Percentiles rank a stretch among this genome's conserved stretches.
Conservation (phyloP, 2,329 filamentous ascomycete species). For the Monilinia vaccinii-corymbosi region DNA sequence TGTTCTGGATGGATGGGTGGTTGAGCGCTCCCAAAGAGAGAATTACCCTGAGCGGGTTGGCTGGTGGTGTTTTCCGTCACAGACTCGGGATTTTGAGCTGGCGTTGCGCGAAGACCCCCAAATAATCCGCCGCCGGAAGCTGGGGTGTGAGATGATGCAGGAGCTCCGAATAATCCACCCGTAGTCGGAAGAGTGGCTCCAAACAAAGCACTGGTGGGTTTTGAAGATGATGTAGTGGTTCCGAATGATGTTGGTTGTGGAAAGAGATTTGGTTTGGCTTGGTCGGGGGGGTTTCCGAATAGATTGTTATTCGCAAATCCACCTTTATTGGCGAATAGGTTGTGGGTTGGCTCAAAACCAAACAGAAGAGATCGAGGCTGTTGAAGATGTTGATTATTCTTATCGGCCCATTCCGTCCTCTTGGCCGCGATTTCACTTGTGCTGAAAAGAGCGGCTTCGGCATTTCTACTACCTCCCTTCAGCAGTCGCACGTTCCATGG, state of each 20-base stretch:
- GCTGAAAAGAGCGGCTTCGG: constrained; percentile 21
- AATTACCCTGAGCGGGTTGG: background rate
- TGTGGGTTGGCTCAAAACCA: background rate
- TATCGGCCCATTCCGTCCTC: constrained; percentile 23
- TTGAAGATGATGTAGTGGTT: background rate
- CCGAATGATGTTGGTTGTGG: background rate
- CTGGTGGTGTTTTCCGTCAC: background rate
- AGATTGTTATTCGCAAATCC: background rate
- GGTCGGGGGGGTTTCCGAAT: background rate
- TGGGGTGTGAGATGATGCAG: background rate
- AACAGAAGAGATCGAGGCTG: constrained; percentile 6
- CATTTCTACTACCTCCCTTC: constrained; percentile 19
- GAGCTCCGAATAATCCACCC: background rate
- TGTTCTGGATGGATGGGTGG: background rate
- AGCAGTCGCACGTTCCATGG: constrained; percentile 39
- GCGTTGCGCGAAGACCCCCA: background rate
- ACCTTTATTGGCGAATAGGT: background rate
- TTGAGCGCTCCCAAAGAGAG: background rate
- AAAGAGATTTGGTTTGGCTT: background rate
- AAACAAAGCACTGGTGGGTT: background rate
- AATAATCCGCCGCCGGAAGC: background rate
- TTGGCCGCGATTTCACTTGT: constrained; percentile 30
- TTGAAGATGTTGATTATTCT: constrained; percentile 27
- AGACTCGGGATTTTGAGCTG: background rate
- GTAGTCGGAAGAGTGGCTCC: background rate